Base-by-base conservation (phyloP, 108 stramenopile species). In the Skeletonema tropicum region DNA sequence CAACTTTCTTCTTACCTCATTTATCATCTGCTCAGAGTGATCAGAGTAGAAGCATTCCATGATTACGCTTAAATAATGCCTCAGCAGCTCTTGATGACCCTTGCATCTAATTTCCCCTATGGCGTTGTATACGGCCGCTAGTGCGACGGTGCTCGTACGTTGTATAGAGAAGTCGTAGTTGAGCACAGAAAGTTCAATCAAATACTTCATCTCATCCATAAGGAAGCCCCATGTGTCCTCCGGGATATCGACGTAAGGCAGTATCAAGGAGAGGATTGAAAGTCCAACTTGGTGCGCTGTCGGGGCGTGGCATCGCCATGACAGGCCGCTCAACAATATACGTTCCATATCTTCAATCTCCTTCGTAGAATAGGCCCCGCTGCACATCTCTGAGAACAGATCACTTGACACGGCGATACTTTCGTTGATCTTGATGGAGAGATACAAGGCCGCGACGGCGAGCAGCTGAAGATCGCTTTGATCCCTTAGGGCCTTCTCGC, bases 241-340 rank as follows among this genome's bases (percentile, higher is more conserved):
- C 15, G 25, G 19, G 19, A 26, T 57, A 6, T 21, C 15, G 7
- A 39, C 38, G 1, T 1, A 7, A 39, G 38, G 38, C 38, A 39
- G 7, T 39, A 39, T 39, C 6, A 39, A 7, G 7, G 38, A 39
- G 38, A 39, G 38, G 38, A 39, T 39, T 39, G 38, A 39, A 8
- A 39, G 3, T 10, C 38, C 9, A 39, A 39, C 38, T 39, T 39
- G 38, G 8, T 7, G 10, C 1, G 83, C 58, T 0, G 89, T 90
- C 21, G 89, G 89, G 11, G 86, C 87, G 65, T 74, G 77, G 13
- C 87, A 75, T 48, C 83, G 66, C 85, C 86, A 90, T 32, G 84
- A 72, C 6, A 87, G 48, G 19, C 82, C 85, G 41, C 81, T 75
- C 33, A 90, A 42, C 36, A 90, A 80, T 39, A 65, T 73, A 63